Evolutionary conservation across 495 filamentous ascomycete genomes (phyloP).

Genomic region (Xylaria grammica): DNA sequence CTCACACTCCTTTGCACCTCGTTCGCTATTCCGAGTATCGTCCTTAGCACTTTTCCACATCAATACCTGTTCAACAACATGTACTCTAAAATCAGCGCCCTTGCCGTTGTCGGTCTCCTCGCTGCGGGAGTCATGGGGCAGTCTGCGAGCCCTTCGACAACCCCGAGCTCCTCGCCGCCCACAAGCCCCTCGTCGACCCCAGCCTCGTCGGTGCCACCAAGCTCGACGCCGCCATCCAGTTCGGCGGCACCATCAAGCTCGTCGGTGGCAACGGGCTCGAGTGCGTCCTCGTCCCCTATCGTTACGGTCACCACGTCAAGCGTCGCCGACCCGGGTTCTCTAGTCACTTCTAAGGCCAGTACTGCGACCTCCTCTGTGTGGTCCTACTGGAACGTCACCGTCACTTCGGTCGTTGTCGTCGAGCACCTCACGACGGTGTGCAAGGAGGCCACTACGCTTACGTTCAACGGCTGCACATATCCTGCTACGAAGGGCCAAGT

Average conservation of each 20-base stretch:
- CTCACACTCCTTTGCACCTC: slow-evolving; percentile 15
- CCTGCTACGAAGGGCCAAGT: slow-evolving; percentile 35
- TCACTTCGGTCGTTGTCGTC: slow-evolving; percentile 34
- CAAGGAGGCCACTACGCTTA: slow-evolving; percentile 31
- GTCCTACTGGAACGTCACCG: slow-evolving; percentile 24
- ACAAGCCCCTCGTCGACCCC: neutral
- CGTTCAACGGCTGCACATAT: slow-evolving; percentile 32
- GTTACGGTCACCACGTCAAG: neutral
- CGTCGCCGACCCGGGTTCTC: neutral
- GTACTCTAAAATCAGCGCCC: slow-evolving; percentile 27
- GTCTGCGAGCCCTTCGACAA: neutral
- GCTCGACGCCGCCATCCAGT: neutral
- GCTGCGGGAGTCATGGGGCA: slow-evolving; percentile 34
- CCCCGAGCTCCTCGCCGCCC: neutral
- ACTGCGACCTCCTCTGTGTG: slow-evolving; percentile 12
- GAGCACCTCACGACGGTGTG: slow-evolving; percentile 36
- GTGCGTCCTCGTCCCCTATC: neutral
- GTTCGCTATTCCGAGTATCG: neutral
- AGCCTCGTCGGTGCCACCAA: neutral
- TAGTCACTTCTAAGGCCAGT: neutral
- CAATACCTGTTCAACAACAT: slow-evolving; percentile 24
- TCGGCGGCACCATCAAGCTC: neutral
- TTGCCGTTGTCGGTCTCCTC: slow-evolving; percentile 26
- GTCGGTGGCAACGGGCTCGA: neutral
- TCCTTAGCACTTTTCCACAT: neutral